phyloP scores from a whole-genome alignment of 2,329 filamentous ascomycete genomes.

The Coniochaeta prunicola region DNA sequence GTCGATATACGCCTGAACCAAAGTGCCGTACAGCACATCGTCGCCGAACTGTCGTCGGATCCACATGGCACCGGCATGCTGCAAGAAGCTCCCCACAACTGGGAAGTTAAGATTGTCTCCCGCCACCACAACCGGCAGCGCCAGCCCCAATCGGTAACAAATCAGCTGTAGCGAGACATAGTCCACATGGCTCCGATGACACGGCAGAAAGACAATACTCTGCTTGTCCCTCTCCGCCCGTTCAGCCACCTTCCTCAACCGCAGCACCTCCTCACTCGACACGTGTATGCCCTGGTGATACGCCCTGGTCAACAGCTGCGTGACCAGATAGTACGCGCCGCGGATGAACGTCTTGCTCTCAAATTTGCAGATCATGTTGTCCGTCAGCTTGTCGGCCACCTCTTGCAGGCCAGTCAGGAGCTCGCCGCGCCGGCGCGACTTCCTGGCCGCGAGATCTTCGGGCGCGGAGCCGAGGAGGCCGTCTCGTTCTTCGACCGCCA shows the following conservation, averaged over 20 bases:
- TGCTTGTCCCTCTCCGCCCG: conserved; percentile 81
- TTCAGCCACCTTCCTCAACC: conserved; percentile 74
- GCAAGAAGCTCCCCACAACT: conserved; percentile 78
- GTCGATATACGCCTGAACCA: conserved; percentile 97
- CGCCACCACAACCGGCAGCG: conserved; percentile 83
- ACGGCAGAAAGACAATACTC: conserved; percentile 92
- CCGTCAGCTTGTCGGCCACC: conserved; percentile 78
- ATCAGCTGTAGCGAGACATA: conserved; percentile 94
- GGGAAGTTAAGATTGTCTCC: conserved; percentile 97
- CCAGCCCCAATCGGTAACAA: conserved; percentile 86
- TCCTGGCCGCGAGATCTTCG: conserved; percentile 42
- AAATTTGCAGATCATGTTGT: conserved; percentile 98
- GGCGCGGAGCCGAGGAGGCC: conserved; percentile 51
- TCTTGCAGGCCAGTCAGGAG: conserved; percentile 70
- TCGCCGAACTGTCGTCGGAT: conserved; percentile 90
- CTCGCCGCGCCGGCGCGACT: conserved; percentile 48
- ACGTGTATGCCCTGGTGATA: conserved; percentile 98
- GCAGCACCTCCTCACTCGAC: conserved; percentile 84
- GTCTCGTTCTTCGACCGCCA: conserved; percentile 70
- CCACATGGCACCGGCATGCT: conserved; percentile 96
- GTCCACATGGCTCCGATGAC: conserved; percentile 91
- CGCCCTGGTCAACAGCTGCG: conserved; percentile 82
- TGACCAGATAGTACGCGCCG: conserved; percentile 81
- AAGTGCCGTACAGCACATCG: conserved; percentile 78
- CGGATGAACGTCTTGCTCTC: conserved; percentile 91